Conservation (phyloP, 805 yeast genomes). For the Candida loeiensis region DNA sequence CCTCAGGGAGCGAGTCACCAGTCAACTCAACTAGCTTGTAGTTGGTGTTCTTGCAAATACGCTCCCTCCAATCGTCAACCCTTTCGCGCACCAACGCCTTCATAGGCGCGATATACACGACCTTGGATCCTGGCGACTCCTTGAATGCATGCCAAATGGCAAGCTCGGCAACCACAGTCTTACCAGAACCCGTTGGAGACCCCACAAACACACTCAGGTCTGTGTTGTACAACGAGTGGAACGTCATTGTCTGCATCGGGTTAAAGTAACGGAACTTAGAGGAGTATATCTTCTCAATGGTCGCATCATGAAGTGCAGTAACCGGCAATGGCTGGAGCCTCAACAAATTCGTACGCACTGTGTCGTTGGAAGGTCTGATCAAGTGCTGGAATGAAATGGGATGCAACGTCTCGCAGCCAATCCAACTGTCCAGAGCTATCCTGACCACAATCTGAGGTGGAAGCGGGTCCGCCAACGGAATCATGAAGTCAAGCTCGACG, state of each 20-base stretch:
- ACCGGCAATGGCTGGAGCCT: slow-evolving; percentile 83
- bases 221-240: slow-evolving; percentile 80
- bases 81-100: slow-evolving; percentile 81
- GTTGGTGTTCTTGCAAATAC: slow-evolving; percentile 46
- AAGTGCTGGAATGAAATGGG: slow-evolving; percentile 87
- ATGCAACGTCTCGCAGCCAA: slow-evolving; percentile 74
- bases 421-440: slow-evolving; percentile 82
- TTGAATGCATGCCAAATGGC: slow-evolving; percentile 96
- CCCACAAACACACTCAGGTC: slow-evolving; percentile 85
- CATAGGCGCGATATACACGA: slow-evolving; percentile 88
- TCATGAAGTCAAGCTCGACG: slow-evolving; percentile 86
- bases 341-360: slow-evolving; percentile 76
- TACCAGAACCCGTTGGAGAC: slow-evolving; percentile 96
- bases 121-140: slow-evolving; percentile 73
- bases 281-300: slow-evolving; percentile 65
- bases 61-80: slow-evolving; percentile 71
- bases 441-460: slow-evolving; percentile 85
- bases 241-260: slow-evolving; percentile 98
- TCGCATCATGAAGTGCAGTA: slow-evolving; percentile 67
- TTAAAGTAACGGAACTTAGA: slow-evolving; percentile 79
- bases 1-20: slow-evolving; percentile 78
- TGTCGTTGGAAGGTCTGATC: slow-evolving; percentile 83
- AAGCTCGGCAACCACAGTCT: slow-evolving; percentile 93
- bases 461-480: slow-evolving; percentile 83
- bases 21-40: slow-evolving; percentile 70